phyloP scores from a whole-genome alignment of 2,329 filamentous ascomycete genomes.

The Fusarium pseudoanthophilum region DNA sequence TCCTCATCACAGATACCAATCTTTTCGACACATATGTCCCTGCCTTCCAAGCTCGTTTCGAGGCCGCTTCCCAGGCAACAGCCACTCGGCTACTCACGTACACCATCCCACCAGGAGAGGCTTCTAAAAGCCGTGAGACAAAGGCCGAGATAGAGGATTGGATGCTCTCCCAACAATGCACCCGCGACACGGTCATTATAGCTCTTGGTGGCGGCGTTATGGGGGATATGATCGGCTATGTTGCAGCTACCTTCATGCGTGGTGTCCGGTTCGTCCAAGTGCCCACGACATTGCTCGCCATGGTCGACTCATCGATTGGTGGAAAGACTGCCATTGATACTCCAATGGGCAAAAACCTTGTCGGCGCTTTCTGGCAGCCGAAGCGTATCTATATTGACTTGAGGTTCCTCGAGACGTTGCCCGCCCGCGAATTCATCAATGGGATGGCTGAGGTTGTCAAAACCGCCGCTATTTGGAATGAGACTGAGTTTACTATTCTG shows the following conservation, averaged over 20 bases:
- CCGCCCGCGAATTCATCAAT: conserved; percentile 93
- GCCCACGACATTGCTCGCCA: conserved; percentile 91
- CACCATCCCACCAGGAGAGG: conserved; percentile 89
- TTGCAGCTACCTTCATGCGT: conserved; percentile 98
- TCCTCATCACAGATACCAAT: conserved; percentile 97
- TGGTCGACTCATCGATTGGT: conserved; percentile 98
- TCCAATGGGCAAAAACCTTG: conserved; percentile 92
- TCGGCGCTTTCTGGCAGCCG: conserved; percentile 97
- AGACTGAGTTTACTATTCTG: conserved; percentile 83
- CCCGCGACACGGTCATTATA: conserved; percentile 92
- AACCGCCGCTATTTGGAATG: conserved; percentile 96
- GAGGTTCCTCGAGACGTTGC: conserved; percentile 88
- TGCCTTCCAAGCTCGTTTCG: conserved; percentile 67
- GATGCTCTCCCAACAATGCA: conserved; percentile 93
- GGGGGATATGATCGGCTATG: conserved; percentile 97
- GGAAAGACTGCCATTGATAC: conserved; percentile 99
- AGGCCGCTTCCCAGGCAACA: conserved; percentile 43
- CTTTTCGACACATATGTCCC: conserved; percentile 83
- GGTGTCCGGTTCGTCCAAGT: conserved; percentile 97
- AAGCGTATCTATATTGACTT: conserved; percentile 94
- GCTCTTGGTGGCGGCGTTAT: conserved; percentile 96
- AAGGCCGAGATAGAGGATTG: conserved; percentile 98
- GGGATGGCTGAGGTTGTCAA: conserved; percentile 99
- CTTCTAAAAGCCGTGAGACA: conserved; percentile 90
- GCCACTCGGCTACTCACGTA: conserved; percentile 81